Base-by-base conservation (phyloP, 1,139 yeast genomes). In the Arxiozyma telluris region DNA sequence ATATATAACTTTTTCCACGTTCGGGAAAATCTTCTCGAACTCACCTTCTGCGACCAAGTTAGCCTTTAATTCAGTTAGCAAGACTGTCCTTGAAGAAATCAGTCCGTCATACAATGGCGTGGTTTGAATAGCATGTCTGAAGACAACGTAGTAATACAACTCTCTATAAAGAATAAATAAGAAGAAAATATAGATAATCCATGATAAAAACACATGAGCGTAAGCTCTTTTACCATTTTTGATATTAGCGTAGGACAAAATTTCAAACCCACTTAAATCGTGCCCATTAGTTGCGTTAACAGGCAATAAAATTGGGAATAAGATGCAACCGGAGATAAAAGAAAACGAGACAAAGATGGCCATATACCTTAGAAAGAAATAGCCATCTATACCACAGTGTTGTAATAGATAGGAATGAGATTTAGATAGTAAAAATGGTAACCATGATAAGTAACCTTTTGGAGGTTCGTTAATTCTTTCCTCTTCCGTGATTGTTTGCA, bases 331-430 rank as follows among this genome's bases (percentile, higher is more conserved):
- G 1, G 95, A 94, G 15, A 83, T 65, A 11, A 83, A 64, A 34
- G 87, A 79, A 50, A 87, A 68, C 20, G 78, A 69, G 34, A 81
- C 75, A 55, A 87, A 78, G 51, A 87, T 76, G 54, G 84, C 80
- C 57, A 93, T 68, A 68, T 83, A 93, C 60, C 98, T 77, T 53
- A 88, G 70, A 66, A 87, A 91, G 62, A 90, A 83, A 71, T 89
- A 93, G 18, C 96, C 97, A 69, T 91, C 98, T 15, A 88, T 70
- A 46, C 96, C 95, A 38, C 89, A 77, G 60, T 87, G 89, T 64
- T 87, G 87, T 58, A 93, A 78, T 54, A 89, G 71, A 66, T 78
- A 87, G 1, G 84, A 64, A 60, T 86, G 93, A 1, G 86, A 82
- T 61, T 82, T 81, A 15, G 68, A 59, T 50, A 82, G 59, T 30